These are phyloP conservation scores for Leccinum angustisporum DNA, from an alignment of 1,284 basidiomycete genomes.

Conservation along the genomic window DNA sequence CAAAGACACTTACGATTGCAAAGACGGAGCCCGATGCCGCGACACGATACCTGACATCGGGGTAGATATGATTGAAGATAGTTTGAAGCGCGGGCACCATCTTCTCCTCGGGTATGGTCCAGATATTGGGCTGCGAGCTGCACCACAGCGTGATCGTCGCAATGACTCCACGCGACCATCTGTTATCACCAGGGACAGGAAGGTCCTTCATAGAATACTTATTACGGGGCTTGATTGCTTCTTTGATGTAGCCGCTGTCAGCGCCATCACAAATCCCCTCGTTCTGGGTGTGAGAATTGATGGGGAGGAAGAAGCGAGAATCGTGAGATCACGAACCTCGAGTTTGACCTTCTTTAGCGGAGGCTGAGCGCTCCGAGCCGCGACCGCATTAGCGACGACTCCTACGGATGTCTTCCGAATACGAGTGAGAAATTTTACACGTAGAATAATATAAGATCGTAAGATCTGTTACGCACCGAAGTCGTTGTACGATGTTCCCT, in stretches of 20 bases:
- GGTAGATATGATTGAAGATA: slow-evolving; percentile 3
- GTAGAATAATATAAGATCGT: neutral
- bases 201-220: slow-evolving; percentile 2
- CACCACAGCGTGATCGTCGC: neutral
- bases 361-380: neutral
- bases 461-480: too few species aligned
- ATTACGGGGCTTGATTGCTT: neutral
- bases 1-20: neutral
- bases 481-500: too few species aligned
- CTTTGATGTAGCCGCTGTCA: neutral
- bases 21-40: slow-evolving; percentile 1
- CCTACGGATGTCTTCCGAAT: neutral
- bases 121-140: neutral
- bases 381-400: neutral
- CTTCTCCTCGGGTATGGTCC: neutral
- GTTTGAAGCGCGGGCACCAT: neutral
- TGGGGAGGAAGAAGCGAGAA: neutral
- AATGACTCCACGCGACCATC: neutral
- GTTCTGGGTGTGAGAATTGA: neutral
- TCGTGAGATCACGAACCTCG: neutral
- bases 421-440: neutral
- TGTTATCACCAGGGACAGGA: neutral
- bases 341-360: neutral
- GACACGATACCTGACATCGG: neutral
- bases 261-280: neutral